phyloP scores from a whole-genome alignment of 192 early-diverging fungal genomes.

The Coemansia sp. region DNA sequence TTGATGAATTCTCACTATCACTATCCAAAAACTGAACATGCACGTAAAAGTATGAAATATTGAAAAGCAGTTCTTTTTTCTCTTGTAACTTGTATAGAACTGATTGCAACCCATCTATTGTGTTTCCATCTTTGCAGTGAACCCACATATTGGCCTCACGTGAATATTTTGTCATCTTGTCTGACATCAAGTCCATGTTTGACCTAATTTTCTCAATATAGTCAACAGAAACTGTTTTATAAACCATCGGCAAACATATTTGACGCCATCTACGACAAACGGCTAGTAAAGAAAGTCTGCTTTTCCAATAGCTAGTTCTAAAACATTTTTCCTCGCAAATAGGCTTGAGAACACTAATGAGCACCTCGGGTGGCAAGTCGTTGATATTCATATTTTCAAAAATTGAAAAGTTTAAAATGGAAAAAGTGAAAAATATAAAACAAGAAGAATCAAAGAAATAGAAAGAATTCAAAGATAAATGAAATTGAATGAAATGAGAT shows the following conservation, averaged over 20 bases:
- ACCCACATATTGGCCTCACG: background rate
- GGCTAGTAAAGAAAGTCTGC: background rate
- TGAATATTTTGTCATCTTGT: background rate
- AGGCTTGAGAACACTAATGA: background rate
- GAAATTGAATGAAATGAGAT: no score
- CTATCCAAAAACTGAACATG: background rate
- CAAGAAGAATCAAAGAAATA: background rate
- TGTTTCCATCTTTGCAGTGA: background rate
- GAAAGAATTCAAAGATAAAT: background rate
- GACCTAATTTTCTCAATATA: background rate
- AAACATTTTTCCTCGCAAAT: background rate
- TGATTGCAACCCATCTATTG: background rate
- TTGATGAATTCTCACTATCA: background rate
- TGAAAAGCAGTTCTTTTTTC: background rate
- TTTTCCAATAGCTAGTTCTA: background rate
- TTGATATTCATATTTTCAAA: constrained; percentile 1
- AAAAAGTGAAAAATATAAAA: background rate
- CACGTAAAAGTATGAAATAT: background rate
- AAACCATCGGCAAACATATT: background rate
- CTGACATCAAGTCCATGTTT: background rate
- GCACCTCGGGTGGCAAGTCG: background rate
- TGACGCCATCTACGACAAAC: background rate
- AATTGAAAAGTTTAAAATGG: background rate
- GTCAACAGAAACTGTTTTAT: background rate
- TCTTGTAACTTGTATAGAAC: background rate